Base-by-base conservation (phyloP, 75 land plant genomes). In the Selaginella moellendorffii region DNA sequence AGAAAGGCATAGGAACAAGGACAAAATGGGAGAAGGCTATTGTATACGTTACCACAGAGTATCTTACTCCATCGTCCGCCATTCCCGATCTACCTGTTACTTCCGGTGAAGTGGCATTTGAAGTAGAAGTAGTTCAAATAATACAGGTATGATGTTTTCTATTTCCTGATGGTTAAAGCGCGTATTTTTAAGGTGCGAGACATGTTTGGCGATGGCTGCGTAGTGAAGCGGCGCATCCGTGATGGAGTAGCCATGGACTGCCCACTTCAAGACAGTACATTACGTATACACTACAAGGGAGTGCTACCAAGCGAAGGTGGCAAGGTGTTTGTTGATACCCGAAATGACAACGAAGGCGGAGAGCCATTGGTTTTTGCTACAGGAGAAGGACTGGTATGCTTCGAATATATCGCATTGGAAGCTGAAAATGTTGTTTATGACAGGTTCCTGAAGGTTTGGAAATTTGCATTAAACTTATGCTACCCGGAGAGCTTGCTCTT, bases 211-310 rank as follows among this genome's bases (percentile, higher is more conserved):
- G 98, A 93, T 77, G 98, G 98, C 8, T 81, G 83, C 26, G 76
- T 93, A 17, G 86, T 93, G 36, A 93, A 93, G 69, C 81, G 98
- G 28, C 85, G 98, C 10, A 61, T 88, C 52, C 79, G 54, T 68
- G 98, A 93, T 83, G 98, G 98, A 77, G 46, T 36, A 93, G 98
- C 98, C 0, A 83, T 93, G 87, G 98, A 93, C 72, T 93, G 98
- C 72, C 98, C 98, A 24, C 85, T 93, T 54, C 90, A 89, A 68
- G 98, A 93, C 74, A 89, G 98, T 75, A 73, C 80, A 2, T 62
- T 93, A 59, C 5, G 10, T 14, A 14, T 36, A 36, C 46, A 36
- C 14, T n/a, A n/a, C n/a, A n/a, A n/a, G n/a, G n/a, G n/a, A n/a
- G n/a, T n/a, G n/a, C n/a, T n/a, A n/a, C n/a, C n/a, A n/a, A n/a